A percentile compares a stretch with the other conserved stretches of the same genome.
phyloP scores from a whole-genome alignment of 805 yeast genomes.

The Monosporozyma aerobia region DNA sequence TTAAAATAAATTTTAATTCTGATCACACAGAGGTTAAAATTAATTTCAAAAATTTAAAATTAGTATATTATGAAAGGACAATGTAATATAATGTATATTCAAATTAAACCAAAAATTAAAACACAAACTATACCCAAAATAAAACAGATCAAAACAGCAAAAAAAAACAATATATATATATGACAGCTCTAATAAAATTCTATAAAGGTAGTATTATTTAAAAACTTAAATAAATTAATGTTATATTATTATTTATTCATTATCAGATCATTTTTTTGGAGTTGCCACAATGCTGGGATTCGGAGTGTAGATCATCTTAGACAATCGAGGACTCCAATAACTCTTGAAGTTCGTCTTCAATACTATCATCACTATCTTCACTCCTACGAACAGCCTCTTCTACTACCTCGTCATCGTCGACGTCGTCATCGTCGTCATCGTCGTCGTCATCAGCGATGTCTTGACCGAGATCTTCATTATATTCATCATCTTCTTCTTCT shows the following conservation, averaged over 20 bases:
- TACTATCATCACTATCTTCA: slow-evolving; percentile 6
- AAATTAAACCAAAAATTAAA: background rate
- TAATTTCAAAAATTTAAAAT: too few relatives aligned
- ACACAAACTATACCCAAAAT: background rate
- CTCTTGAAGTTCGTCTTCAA: slow-evolving; percentile 4
- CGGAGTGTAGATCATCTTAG: background rate
- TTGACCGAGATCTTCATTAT: slow-evolving; percentile 15
- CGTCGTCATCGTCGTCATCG: slow-evolving; percentile 7
- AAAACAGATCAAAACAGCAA: background rate
- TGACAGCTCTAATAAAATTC: background rate
- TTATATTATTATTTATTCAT: background rate
- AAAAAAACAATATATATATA: background rate
- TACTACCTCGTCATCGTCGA: slow-evolving; percentile 9
- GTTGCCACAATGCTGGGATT: background rate
- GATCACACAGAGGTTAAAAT: background rate
- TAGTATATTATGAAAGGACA: background rate
- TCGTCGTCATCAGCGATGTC: slow-evolving; percentile 12
- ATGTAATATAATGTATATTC: background rate
- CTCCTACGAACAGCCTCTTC: slow-evolving; percentile 17
- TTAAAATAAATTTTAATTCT: background rate
- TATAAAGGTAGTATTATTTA: background rate
- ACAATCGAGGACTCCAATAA: background rate
- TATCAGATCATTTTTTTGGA: background rate
- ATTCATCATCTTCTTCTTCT: slow-evolving; percentile 1
- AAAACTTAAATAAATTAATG: background rate